Conservation (phyloP, 2,329 filamentous ascomycete species). For the Colletotrichum nymphaeae region DNA sequence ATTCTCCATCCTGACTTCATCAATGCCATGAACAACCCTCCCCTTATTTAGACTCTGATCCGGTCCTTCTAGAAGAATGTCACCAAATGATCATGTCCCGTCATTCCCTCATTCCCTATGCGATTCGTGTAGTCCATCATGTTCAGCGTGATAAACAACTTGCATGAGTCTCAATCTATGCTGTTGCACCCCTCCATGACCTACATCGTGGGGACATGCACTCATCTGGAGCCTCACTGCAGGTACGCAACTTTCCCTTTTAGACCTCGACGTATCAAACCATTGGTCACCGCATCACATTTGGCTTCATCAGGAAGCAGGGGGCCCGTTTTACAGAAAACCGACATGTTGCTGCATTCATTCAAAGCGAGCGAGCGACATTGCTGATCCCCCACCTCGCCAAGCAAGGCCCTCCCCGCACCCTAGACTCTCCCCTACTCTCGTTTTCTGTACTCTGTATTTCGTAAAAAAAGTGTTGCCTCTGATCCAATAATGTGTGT, state of each 20-base stretch:
- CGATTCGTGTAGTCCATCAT: background rate
- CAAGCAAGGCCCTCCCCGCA: constrained; percentile 30
- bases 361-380: constrained; percentile 28
- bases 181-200: background rate
- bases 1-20: background rate
- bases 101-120: background rate
- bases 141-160: background rate
- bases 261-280: background rate
- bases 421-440: background rate
- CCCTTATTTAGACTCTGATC: background rate
- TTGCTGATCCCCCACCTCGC: constrained; percentile 28
- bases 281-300: constrained; percentile 15
- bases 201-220: background rate
- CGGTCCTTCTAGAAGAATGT: background rate
- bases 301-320: background rate
- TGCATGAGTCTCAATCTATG: background rate
- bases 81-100: background rate
- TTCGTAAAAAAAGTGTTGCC: background rate
- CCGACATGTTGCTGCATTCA: constrained; percentile 31
- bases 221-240: background rate
- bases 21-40: background rate
- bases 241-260: constrained; percentile 16
- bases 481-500: background rate
- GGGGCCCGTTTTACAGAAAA: constrained; percentile 4
- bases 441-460: constrained; percentile 20